These are phyloP conservation scores for Macadamia tetraphylla DNA, from an alignment of 164 flowering plant genomes.

Conservation along the genomic window DNA sequence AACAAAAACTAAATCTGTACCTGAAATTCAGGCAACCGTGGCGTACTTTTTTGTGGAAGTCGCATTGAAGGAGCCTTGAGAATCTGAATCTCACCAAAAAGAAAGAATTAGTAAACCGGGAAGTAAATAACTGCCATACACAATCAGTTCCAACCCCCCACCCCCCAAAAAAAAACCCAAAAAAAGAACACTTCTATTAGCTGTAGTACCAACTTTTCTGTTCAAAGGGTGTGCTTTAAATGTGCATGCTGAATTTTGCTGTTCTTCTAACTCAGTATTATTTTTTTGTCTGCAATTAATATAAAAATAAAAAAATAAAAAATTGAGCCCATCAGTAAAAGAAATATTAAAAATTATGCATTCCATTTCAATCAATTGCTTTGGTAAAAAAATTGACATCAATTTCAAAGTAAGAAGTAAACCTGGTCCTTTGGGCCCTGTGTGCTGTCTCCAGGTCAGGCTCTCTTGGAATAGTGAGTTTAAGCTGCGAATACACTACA, in stretches of 20 bases:
- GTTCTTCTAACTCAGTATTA: conserved; percentile 28
- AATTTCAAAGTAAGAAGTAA: conserved; percentile 1
- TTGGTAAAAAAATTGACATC: not conserved
- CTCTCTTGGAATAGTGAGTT: conserved; percentile 77
- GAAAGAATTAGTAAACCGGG: not conserved
- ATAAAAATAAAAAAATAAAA: conserved; percentile 1
- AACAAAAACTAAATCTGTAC: conserved; percentile 21
- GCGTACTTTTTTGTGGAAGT: conserved; percentile 56
- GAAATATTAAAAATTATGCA: not conserved
- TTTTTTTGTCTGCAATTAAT: conserved; percentile 45
- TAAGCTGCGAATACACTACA: conserved; percentile 29
- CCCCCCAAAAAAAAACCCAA: not conserved
- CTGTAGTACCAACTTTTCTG: conserved; percentile 58
- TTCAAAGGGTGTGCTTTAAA: conserved; percentile 90
- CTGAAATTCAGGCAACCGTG: conserved; percentile 68
- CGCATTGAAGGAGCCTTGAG: conserved; percentile 70
- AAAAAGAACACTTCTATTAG: conserved; percentile 4
- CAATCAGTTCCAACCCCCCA: not conserved
- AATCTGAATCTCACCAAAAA: conserved; percentile 40
- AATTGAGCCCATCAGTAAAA: not conserved
- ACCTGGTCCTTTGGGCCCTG: conserved; percentile 72
- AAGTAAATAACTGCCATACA: not conserved
- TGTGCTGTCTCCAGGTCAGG: conserved; percentile 82
- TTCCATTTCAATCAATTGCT: not conserved
- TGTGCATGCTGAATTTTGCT: conserved; percentile 17